phyloP scores from a whole-genome alignment of 257 asterid genomes.

The Przewalskia tangutica region DNA sequence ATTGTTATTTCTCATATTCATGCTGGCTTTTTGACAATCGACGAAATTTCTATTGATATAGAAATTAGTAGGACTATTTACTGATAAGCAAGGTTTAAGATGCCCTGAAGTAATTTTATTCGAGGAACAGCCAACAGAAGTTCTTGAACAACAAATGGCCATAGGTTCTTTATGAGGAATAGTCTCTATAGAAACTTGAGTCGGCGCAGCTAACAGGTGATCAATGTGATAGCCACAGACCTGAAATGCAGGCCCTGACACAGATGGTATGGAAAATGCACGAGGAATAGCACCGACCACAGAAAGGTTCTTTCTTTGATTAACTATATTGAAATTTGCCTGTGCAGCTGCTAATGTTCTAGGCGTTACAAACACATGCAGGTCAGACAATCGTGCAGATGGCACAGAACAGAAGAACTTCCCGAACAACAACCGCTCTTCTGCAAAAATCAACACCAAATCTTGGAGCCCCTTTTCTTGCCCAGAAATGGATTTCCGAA shows the following conservation, averaged over 20 bases:
- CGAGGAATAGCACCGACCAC: slow-evolving; percentile 62
- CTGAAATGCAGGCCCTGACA: slow-evolving; percentile 74
- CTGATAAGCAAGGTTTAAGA: slow-evolving; percentile 26
- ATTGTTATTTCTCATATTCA: slow-evolving; percentile 46
- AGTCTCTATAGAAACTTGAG: slow-evolving; percentile 17
- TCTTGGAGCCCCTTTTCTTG: slow-evolving; percentile 36
- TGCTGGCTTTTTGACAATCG: slow-evolving; percentile 39
- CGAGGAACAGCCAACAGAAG: slow-evolving; percentile 25
- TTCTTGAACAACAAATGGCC: slow-evolving; percentile 47
- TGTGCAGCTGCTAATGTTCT: slow-evolving; percentile 64
- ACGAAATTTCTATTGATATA: slow-evolving; percentile 26
- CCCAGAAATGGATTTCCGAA: slow-evolving; percentile 32
- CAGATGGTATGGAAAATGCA: slow-evolving; percentile 64
- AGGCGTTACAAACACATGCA: slow-evolving; percentile 40
- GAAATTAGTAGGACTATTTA: slow-evolving; percentile 25
- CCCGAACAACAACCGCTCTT: slow-evolving; percentile 36
- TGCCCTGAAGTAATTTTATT: slow-evolving; percentile 26
- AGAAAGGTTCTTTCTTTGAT: slow-evolving; percentile 48
- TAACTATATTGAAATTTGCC: slow-evolving; percentile 47
- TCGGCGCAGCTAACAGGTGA: slow-evolving; percentile 31
- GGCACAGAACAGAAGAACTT: slow-evolving; percentile 31
- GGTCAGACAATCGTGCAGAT: slow-evolving; percentile 27
- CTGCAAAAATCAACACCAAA: slow-evolving; percentile 34
- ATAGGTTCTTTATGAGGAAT: slow-evolving; percentile 28
- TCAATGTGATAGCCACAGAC: slow-evolving; percentile 57